A percentile compares a stretch with the other conserved stretches of the same genome.
These are phyloP conservation scores for Trichoderma reesei DNA, from an alignment of 495 filamentous ascomycete species.

Conservation along the genomic window DNA sequence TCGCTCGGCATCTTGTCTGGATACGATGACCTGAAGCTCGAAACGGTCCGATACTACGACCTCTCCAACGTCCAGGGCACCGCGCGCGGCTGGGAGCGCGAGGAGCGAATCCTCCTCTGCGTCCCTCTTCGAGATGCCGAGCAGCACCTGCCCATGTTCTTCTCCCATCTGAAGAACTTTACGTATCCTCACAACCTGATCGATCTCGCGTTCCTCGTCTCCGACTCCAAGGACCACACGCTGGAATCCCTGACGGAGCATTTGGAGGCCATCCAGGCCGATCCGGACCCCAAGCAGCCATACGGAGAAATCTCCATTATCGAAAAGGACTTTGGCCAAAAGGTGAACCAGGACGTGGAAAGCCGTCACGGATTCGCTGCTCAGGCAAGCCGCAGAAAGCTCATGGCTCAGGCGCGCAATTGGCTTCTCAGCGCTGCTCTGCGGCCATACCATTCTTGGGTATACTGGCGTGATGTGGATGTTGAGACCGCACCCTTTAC, in stretches of 20 bases:
- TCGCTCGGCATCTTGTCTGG: constrained; percentile 63
- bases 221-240: constrained; percentile 91
- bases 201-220: constrained; percentile 93
- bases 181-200: constrained; percentile 97
- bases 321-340: constrained; percentile 98
- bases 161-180: constrained; percentile 87
- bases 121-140: constrained; percentile 91
- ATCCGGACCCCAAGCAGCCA: constrained; percentile 63
- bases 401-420: constrained; percentile 97
- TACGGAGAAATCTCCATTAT: constrained; percentile 97
- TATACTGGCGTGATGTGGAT: constrained; percentile 98
- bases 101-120: constrained; percentile 90
- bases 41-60: constrained; percentile 96
- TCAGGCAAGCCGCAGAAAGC: constrained; percentile 84
- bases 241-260: constrained; percentile 62
- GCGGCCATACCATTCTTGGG: constrained; percentile 94
- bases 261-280: constrained; percentile 70
- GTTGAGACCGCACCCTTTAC: constrained; percentile 95
- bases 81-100: constrained; percentile 84
- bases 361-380: constrained; percentile 96
- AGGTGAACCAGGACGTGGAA: constrained; percentile 96
- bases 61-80: constrained; percentile 82
- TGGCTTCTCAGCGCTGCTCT: constrained; percentile 93
- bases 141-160: constrained; percentile 95
- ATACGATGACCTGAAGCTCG: constrained; percentile 64